phyloP scores from a whole-genome alignment of 2,329 filamentous ascomycete genomes.

The Epichloe glyceriae region DNA sequence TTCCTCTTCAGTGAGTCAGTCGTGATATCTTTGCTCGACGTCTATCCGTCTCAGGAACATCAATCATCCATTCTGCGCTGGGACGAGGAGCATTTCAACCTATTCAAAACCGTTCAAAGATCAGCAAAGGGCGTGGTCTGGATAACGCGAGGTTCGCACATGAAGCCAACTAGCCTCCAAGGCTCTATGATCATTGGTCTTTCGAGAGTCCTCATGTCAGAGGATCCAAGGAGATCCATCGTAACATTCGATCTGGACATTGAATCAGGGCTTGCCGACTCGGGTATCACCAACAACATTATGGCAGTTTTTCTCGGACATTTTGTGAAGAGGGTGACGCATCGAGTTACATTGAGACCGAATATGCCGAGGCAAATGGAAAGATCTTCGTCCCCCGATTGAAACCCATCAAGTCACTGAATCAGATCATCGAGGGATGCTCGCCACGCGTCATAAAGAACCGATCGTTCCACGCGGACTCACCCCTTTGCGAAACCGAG shows the following conservation, averaged over 20 bases:
- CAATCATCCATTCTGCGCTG: constrained; percentile 25
- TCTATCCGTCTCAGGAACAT: constrained; percentile 13
- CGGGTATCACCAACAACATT: constrained; percentile 10
- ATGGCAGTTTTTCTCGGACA: constrained; percentile 11
- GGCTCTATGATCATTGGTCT: constrained; percentile 31
- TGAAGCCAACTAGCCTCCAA: constrained; percentile 20
- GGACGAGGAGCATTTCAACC: constrained; percentile 23
- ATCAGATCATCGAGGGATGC: constrained; percentile 29
- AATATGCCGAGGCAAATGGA: constrained; percentile 28
- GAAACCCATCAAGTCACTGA: constrained; percentile 25
- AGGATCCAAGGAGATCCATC: constrained; percentile 30
- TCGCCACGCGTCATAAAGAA: constrained; percentile 4
- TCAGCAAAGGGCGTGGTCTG: constrained; percentile 30
- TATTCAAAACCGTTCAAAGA: constrained; percentile 27
- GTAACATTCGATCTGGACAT: constrained; percentile 29
- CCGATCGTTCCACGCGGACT: constrained; percentile 10
- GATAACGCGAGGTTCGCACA: constrained; percentile 31
- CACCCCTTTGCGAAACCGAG: not conserved
- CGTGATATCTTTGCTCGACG: constrained; percentile 35
- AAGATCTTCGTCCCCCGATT: constrained; percentile 33
- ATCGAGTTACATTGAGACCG: constrained; percentile 22
- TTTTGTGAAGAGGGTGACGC: constrained; percentile 9
- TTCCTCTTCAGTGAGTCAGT: constrained; percentile 14
- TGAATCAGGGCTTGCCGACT: constrained; percentile 10
- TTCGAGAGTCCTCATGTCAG: constrained; percentile 35